Percentiles rank a stretch among this genome's conserved stretches.
phyloP scores from a whole-genome alignment of 2,329 filamentous ascomycete genomes.

The Diaporthe aspalathi region DNA sequence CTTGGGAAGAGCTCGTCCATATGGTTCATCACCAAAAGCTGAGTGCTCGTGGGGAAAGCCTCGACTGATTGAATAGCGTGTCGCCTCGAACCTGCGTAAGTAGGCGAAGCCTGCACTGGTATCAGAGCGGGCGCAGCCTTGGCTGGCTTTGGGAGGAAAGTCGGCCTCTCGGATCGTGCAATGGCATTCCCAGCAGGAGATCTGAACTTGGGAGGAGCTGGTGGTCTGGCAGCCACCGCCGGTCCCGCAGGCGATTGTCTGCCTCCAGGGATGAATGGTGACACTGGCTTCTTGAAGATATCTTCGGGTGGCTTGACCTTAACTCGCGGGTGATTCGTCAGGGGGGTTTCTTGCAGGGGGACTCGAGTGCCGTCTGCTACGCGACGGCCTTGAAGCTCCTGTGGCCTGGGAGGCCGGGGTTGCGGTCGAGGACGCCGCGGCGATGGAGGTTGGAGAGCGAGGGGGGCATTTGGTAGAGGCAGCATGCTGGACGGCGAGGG shows the following conservation, averaged over 20 bases:
- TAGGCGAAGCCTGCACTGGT: constrained; percentile 33
- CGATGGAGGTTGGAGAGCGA: neutral
- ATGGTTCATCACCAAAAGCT: constrained; percentile 61
- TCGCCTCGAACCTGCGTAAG: constrained; percentile 31
- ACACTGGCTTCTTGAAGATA: constrained; percentile 25
- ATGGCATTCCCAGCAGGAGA: neutral
- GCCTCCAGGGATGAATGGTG: constrained; percentile 4
- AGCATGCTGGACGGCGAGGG: neutral
- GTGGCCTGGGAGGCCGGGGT: neutral
- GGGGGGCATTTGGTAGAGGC: neutral
- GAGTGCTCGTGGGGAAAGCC: constrained; percentile 57
- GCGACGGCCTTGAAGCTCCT: neutral
- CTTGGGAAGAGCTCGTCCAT: constrained; percentile 67
- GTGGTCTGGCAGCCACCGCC: neutral
- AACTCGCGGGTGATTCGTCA: neutral
- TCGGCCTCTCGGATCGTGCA: constrained; percentile 3
- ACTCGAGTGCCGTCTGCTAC: neutral
- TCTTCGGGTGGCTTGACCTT: neutral
- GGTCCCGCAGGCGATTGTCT: neutral
- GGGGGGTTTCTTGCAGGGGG: neutral
- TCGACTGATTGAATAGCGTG: neutral
- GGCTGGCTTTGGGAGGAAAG: constrained; percentile 31
- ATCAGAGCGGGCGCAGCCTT: constrained; percentile 7
- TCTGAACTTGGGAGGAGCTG: constrained; percentile 31
- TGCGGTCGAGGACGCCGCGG: neutral